phyloP scores from a whole-genome alignment of 768 basidiomycete species.

The Hebeloma cylindrosporum region DNA sequence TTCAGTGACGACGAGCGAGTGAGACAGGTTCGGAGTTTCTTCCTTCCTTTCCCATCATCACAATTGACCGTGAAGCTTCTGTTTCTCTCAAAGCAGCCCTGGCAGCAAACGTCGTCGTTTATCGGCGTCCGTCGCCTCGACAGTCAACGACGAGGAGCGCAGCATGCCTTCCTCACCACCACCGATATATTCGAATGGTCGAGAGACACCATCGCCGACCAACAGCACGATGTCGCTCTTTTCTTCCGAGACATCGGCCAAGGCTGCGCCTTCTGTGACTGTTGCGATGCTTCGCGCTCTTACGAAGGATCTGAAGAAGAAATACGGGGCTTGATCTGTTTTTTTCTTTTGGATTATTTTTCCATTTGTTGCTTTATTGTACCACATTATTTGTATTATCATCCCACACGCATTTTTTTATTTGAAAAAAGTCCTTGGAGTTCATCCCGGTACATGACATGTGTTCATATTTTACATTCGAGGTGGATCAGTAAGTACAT shows the following conservation, averaged over 20 bases:
- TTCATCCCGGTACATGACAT: no score
- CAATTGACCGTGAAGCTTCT: not conserved
- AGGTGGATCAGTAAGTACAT: no score
- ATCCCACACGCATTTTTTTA: not conserved
- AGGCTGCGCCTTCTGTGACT: conserved; percentile 44
- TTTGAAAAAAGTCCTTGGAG: no score
- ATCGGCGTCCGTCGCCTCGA: conserved; percentile 33
- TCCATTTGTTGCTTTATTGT: conserved; percentile 3
- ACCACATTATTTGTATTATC: conserved; percentile 1
- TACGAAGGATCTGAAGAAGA: conserved; percentile 53
- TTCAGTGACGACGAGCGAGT: conserved; percentile 39
- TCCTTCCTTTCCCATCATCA: not conserved
- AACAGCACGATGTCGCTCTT: conserved; percentile 42
- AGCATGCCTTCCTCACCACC: conserved; percentile 36
- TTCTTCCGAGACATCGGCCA: conserved; percentile 23
- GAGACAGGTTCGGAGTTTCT: conserved; percentile 33
- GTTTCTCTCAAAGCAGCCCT: conserved; percentile 17
- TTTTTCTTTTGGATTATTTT: conserved; percentile 12
- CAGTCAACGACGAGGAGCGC: conserved; percentile 32
- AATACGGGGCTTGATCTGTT: conserved; percentile 30
- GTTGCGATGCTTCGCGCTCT: conserved; percentile 65
- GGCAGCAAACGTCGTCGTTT: conserved; percentile 46
- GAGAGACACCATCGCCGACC: conserved; percentile 47
- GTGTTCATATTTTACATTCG: no score
- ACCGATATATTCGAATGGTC: conserved; percentile 30